Evolutionary conservation across 75 land plant genomes (phyloP).

Genomic region (Larix kaempferi): DNA sequence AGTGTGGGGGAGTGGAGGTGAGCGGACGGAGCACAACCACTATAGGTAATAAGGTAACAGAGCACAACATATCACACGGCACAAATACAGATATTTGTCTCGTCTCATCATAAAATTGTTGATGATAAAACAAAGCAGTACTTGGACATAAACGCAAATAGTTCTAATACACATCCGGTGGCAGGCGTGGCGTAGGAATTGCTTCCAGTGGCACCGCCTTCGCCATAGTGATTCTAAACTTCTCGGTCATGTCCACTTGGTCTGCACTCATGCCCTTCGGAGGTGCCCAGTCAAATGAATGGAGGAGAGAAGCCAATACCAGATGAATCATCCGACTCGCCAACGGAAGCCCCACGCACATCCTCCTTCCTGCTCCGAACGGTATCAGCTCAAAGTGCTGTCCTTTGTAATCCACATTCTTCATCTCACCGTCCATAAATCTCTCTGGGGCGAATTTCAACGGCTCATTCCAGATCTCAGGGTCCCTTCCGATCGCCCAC

Average conservation of each 20-base stretch:
- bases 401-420: not conserved
- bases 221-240: conserved; percentile 2
- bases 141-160: too few species aligned
- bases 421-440: conserved; percentile 8
- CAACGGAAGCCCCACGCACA: conserved; percentile 5
- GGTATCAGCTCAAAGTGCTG: conserved; percentile 16
- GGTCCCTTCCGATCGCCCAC: conserved; percentile 26
- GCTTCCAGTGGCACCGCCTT: not conserved
- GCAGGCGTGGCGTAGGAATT: not conserved
- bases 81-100: too few species aligned
- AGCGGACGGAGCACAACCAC: too few species aligned
- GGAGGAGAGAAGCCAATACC: conserved; percentile 12
- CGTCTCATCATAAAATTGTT: too few species aligned
- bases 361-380: conserved; percentile 15
- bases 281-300: conserved; percentile 13
- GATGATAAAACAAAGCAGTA: too few species aligned
- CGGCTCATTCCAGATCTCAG: conserved; percentile 16
- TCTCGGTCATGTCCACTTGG: conserved; percentile 17
- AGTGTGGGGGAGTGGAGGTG: too few species aligned
- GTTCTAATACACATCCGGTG: too few species aligned
- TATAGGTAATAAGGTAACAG: too few species aligned
- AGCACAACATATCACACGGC: too few species aligned
- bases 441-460: conserved; percentile 21
- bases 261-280: not conserved
- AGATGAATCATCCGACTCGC: conserved; percentile 17